Evolutionary conservation across 495 filamentous ascomycete genomes (phyloP), one percentile per base, ranked within the genome.

Genomic region (Annulohypoxylon moriforme): DNA sequence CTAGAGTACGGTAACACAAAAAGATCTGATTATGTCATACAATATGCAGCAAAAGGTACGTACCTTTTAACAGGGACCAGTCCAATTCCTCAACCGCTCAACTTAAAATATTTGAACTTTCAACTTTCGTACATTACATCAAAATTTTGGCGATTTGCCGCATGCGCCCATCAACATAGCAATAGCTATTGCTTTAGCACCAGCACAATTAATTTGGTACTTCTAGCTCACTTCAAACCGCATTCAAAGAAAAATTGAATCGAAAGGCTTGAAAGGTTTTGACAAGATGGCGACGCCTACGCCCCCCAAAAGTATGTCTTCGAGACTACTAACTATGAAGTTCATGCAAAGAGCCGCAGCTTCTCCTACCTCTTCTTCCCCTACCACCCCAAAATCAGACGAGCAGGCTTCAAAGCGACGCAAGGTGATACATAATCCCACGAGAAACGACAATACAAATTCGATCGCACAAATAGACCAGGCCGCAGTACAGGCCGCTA

Each of bases 321-420:
- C 93, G 2, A 89, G 94, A 60, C 88, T 98, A 18, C 82, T 96
- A 74, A 97, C 92, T 24, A 98, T 98, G 94, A 97, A 97, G 88
- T 99, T 99, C 80, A 99, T 99, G 96, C 96, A 97, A 86, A 89
- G 96, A 70, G 92, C 92, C 56, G 92, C 91, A 24, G 89, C 90
- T 33, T 85, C 86, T 6, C 72, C 84, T 74, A 71, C 75, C 75
- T 68, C 75, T 75, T 66, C 83, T 70, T 66, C 83, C 36, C 78
- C 86, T 46, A 74, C 79, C 29, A 81, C 81, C 36, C 79, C 81
- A 55, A 62, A 70, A 18, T 71, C 76, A 33, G 81, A 81, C 16
- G 78, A 82, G 31, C 75, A 73, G 68, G 79, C 71, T 64, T 84
- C 72, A 67, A 94, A 87, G 81, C 88, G 86, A 42, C 85, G 84